Conservation (phyloP, 306 rosid species). For the Castanospermum australe region DNA sequence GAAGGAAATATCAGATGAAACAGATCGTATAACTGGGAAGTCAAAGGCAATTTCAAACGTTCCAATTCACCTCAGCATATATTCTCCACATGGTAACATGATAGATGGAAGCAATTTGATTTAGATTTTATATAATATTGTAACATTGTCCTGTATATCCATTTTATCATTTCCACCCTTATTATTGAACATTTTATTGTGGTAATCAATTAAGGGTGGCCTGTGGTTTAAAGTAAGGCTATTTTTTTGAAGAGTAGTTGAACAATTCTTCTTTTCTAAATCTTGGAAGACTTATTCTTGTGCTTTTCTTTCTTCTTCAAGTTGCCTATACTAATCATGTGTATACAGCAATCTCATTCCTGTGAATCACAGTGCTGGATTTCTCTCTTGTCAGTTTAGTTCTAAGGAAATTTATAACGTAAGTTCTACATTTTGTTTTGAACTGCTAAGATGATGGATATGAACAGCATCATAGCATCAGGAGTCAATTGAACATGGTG, state of each 20-base stretch:
- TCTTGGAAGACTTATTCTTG: neutral
- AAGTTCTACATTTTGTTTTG: neutral
- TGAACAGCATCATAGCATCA: neutral
- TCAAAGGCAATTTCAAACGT: slow-evolving; percentile 71
- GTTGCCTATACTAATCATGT: neutral
- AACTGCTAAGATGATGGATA: neutral
- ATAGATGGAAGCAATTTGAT: neutral
- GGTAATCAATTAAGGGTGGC: neutral
- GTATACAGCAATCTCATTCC: no score
- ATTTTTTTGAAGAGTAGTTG: neutral
- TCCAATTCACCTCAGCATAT: slow-evolving; percentile 85
- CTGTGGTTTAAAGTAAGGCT: neutral
- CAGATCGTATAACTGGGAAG: slow-evolving; percentile 83
- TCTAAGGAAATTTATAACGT: neutral
- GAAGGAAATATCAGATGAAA: slow-evolving; percentile 79
- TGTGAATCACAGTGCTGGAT: neutral
- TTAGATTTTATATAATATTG: neutral
- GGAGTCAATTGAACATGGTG: neutral
- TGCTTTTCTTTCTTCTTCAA: neutral
- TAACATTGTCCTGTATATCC: neutral
- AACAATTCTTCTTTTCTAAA: neutral
- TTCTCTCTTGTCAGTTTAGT: neutral
- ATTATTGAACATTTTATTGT: neutral
- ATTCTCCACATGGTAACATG: slow-evolving; percentile 28
- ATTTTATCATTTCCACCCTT: neutral